These are phyloP conservation scores for Claviceps humidiphila DNA, from an alignment of 2,329 filamentous ascomycete genomes.

Conservation along the genomic window DNA sequence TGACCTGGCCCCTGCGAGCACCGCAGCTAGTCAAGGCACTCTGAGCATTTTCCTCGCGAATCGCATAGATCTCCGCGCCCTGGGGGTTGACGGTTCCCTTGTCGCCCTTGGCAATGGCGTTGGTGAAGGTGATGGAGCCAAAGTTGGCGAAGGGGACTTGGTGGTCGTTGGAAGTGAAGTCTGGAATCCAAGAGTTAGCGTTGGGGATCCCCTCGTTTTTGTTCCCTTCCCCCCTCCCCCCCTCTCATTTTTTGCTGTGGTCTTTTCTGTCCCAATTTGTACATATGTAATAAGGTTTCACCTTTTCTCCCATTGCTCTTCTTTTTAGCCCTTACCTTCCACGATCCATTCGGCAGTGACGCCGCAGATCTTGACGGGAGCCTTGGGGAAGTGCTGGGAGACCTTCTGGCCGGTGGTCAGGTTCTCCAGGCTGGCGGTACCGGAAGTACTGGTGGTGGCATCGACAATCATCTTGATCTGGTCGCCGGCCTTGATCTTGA, in stretches of 20 bases:
- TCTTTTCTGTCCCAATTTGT: too few species aligned
- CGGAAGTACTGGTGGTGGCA: conserved; percentile 12
- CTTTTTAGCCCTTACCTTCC: conserved; percentile 20
- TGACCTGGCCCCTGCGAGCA: neutral
- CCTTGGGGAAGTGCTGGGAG: conserved; percentile 34
- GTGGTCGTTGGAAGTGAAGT: conserved; percentile 14
- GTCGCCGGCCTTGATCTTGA: conserved; percentile 18
- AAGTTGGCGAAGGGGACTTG: conserved; percentile 19
- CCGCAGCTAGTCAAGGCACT: neutral
- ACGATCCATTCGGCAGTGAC: conserved; percentile 52
- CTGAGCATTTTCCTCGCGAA: conserved; percentile 7
- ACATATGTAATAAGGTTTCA: neutral
- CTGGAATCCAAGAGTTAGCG: conserved; percentile 2
- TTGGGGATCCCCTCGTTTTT: too few species aligned
- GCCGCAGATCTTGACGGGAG: conserved; percentile 32
- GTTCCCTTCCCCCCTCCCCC: too few species aligned
- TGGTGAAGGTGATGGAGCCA: conserved; percentile 15
- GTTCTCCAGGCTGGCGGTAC: conserved; percentile 28
- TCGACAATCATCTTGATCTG: conserved; percentile 18
- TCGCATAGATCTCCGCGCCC: conserved; percentile 50
- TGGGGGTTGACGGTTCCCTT: conserved; percentile 45
- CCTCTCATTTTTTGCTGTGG: too few species aligned
- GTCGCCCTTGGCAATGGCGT: conserved; percentile 12
- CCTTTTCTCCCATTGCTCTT: neutral
- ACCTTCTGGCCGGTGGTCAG: conserved; percentile 36